Base-by-base conservation (phyloP, 2,329 filamentous ascomycete genomes). In the Pestalotiopsis sp. region DNA sequence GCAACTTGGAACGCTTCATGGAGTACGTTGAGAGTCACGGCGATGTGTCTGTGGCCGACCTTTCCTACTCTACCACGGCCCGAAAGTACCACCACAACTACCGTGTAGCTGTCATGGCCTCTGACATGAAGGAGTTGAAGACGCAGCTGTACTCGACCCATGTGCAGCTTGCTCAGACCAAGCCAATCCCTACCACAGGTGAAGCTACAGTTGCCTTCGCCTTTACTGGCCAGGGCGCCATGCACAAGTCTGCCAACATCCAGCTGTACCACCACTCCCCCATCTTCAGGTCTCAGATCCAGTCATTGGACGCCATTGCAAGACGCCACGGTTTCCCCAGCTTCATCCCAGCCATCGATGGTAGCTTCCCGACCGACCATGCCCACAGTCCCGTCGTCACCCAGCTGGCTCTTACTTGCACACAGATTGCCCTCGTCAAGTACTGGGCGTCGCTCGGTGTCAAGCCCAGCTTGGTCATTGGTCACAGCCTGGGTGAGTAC, bases 401-500 rank as follows among this genome's bases (percentile, higher is more conserved):
- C 5, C 81, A 83, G 66, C 70, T 82, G 2, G 75, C 74, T 4
- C 72, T 79, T 38, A 72, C 75, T 5, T 77, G 74, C 57, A 70
- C 78, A 14, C 74, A 83, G 69, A 81, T 80, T 23, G 80, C 82
- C 7, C 71, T 83, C 4, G 76, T 77, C 11, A 74, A 75, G 56
- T 71, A 81, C n/a, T 83, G 80, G 79, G 72, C 70, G 20, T 78
- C 77, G 5, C 77, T 77, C 69, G 81, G 80, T 38, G 69, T 83
- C 25, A 75, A 73, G 17, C 82, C 82, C 66, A 80, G 81, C 56
- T 83, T 78, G 5, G 81, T 83, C 3, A 70, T 83, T 38, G 82
- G 82, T 13, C 82, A 82, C 70, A 90, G 87, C 72, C 79, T 90
- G 56, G 88, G 88, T 61, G 88, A 90, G 74, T 90, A 90, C 72